A percentile compares a stretch with the other conserved stretches of the same genome.
phyloP scores from a whole-genome alignment of 176 grass and related monocot genomes.

The Echinochloa phyllopogon region DNA sequence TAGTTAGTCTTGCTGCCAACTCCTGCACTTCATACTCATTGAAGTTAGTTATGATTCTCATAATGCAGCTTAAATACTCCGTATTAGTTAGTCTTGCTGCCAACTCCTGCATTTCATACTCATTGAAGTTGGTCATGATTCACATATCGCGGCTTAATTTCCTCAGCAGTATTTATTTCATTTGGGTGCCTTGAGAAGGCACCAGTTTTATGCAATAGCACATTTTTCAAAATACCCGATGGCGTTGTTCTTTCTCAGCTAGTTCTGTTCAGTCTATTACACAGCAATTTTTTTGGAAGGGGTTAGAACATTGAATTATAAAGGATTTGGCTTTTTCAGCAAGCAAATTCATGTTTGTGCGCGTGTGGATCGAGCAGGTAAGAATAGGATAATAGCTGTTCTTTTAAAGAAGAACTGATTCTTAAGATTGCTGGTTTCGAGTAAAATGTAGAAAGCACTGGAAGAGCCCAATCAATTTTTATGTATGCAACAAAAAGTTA shows the following conservation, averaged over 20 bases:
- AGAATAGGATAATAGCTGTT: constrained; percentile 1
- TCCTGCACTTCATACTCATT: constrained; percentile 1
- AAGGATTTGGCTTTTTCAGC: not conserved
- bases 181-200: constrained; percentile 21
- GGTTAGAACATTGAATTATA: not conserved
- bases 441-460: constrained; percentile 7
- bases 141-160: constrained; percentile 2
- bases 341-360: constrained; percentile 29
- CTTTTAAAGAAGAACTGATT: not conserved
- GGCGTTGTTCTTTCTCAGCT: constrained; percentile 26
- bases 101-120: not conserved
- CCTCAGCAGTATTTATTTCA: not conserved
- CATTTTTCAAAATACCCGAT: not conserved
- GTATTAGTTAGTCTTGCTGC: constrained; percentile 15
- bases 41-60: constrained; percentile 21
- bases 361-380: not conserved
- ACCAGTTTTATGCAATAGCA: not conserved
- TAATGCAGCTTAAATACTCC: not conserved
- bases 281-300: not conserved
- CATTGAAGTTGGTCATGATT: constrained; percentile 23
- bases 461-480: not conserved
- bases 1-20: constrained; percentile 15
- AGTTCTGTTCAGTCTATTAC: not conserved
- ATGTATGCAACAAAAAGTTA: not conserved
- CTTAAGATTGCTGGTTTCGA: constrained; percentile 11